phyloP scores from a whole-genome alignment of 148 eudicot genomes.

The Vaccinium darrowii region DNA sequence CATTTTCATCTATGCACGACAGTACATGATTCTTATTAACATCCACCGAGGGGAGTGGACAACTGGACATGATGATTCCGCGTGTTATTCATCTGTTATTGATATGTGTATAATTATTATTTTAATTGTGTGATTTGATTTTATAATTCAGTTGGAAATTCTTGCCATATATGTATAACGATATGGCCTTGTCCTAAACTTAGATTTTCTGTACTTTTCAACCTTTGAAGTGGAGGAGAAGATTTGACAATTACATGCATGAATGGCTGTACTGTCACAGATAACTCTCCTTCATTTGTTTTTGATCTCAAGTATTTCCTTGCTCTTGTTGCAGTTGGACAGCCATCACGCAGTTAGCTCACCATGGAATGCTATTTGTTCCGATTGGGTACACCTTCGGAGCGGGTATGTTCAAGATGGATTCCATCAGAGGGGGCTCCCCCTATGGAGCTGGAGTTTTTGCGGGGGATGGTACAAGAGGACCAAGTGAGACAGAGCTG shows the following conservation, averaged over 20 bases:
- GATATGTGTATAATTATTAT: not conserved
- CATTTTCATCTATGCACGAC: not conserved
- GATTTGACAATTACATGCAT: not conserved
- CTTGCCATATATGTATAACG: not conserved
- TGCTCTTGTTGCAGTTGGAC: constrained; percentile 68
- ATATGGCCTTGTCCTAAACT: not conserved
- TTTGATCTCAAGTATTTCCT: not conserved
- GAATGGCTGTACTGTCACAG: not conserved
- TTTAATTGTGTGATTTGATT: not conserved
- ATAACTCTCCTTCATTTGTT: not conserved
- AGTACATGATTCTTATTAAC: not conserved
- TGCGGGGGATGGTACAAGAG: constrained; percentile 84
- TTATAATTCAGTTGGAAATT: not conserved
- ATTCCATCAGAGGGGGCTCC: constrained; percentile 73
- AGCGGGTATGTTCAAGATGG: constrained; percentile 91
- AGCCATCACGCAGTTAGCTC: constrained; percentile 85
- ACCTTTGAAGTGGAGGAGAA: not conserved
- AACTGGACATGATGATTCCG: not conserved
- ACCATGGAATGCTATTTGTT: constrained; percentile 93
- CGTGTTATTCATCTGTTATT: not conserved
- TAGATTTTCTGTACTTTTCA: not conserved
- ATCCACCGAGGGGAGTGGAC: not conserved
- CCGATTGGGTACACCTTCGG: constrained; percentile 93
- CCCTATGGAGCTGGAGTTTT: constrained; percentile 92
- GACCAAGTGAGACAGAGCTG: constrained; percentile 68